Percentiles rank a stretch among this genome's conserved stretches.
phyloP scores from a whole-genome alignment of 495 filamentous ascomycete genomes.

The Podospora pseudopauciseta region DNA sequence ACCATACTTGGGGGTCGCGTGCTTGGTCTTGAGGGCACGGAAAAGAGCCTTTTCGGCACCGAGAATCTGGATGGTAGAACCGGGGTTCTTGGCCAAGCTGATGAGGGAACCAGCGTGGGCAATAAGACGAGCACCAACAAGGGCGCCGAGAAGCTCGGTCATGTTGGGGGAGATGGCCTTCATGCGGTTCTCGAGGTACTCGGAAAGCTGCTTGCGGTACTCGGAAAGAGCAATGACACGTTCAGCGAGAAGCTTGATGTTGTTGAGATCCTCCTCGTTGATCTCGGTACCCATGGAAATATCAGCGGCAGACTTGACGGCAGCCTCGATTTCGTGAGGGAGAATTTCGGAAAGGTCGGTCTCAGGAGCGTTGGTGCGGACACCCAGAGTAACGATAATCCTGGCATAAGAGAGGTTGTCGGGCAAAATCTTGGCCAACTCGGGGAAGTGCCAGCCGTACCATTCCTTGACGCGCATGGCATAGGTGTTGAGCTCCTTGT shows the following conservation, averaged over 20 bases:
- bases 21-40: slow-evolving; percentile 97
- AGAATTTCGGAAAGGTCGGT: slow-evolving; percentile 87
- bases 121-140: slow-evolving; percentile 93
- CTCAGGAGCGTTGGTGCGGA: slow-evolving; percentile 69
- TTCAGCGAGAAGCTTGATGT: slow-evolving; percentile 85
- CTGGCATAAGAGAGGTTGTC: slow-evolving; percentile 94
- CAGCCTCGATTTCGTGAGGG: slow-evolving; percentile 90
- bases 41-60: slow-evolving; percentile 99
- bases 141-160: slow-evolving; percentile 86
- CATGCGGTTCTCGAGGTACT: slow-evolving; percentile 91
- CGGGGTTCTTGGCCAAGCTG: slow-evolving; percentile 94
- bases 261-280: slow-evolving; percentile 78
- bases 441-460: slow-evolving; percentile 99
- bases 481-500: slow-evolving; percentile 98
- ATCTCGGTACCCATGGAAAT: slow-evolving; percentile 99
- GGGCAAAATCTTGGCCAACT: slow-evolving; percentile 93
- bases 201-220: slow-evolving; percentile 80
- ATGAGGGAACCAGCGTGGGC: slow-evolving; percentile 92
- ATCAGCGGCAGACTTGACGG: slow-evolving; percentile 90
- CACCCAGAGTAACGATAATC: slow-evolving; percentile 82
- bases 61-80: slow-evolving; percentile 94
- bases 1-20: slow-evolving; percentile 98
- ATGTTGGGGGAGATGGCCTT: slow-evolving; percentile 94
- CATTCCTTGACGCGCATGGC: slow-evolving; percentile 99
- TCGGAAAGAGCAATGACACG: slow-evolving; percentile 89